Evolutionary conservation across 495 filamentous ascomycete species (phyloP), one percentile per base, ranked within the genome.

Genomic region (Penicillium tannophilum): DNA sequence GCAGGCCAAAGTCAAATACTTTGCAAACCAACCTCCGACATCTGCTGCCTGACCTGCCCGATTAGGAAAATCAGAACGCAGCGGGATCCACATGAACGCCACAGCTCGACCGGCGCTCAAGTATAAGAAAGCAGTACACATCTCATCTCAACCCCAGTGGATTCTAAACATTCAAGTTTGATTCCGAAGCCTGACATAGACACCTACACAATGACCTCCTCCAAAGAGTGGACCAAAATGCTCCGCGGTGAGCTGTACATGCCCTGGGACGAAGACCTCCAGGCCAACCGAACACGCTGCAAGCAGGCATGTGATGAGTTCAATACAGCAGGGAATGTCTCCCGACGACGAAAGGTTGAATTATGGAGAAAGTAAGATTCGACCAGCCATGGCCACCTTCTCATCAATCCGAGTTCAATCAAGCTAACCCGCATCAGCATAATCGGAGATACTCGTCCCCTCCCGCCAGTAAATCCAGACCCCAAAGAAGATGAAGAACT

Each of bases 301-400:
- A 79, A 79, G 35, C 57, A 72, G 4, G 88, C 89, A 2, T 85
- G 79, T 57, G 61, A 77, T 9, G 70, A 72, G 9, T 91, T 85
- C 73, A 92, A 90, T 72, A 75, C 73, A 39, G 76, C 81, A 4
- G 76, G 80, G 3, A 74, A 82, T 0, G 73, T 78, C 0, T 63
- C 82, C 0, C 70, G 88, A 48, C 74, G 89, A 28, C 71, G 68
- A 42, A 71, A 82, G 30, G 80, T 88, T 1, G 82, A 88, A 61
- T 68, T 92, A n/a, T 91, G 83, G 82, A 80, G 84, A 64, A 82
- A 88, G 88, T 92, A 77, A 76, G 83, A 69, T 16, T 4, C 4
- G 49, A 52, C 9, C 30, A 14, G 11, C 17, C 17, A 20, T 4
- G 31, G 11, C 7, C 6, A 33, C 5, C 6, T 33, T 11, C 8